These are phyloP conservation scores for Calocybe cyanea DNA, from an alignment of 768 basidiomycete genomes.

Conservation along the genomic window DNA sequence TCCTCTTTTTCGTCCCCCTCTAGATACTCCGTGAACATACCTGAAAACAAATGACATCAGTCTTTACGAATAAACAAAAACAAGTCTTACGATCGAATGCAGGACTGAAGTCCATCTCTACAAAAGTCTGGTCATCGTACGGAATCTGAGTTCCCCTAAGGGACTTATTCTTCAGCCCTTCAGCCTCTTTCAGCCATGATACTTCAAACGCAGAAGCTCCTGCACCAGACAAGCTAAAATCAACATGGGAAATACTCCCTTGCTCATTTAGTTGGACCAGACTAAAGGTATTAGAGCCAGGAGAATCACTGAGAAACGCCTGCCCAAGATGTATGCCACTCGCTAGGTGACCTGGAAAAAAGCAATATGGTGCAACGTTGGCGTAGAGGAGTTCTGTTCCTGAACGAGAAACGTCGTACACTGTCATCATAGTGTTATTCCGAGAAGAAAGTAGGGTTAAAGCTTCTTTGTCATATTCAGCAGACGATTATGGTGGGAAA, in stretches of 20 bases:
- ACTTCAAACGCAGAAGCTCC: slow-evolving; percentile 19
- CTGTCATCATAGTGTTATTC: slow-evolving; percentile 51
- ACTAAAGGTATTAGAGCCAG: slow-evolving; percentile 22
- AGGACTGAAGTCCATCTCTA: slow-evolving; percentile 43
- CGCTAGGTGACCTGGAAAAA: slow-evolving; percentile 27
- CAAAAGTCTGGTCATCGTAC: slow-evolving; percentile 40
- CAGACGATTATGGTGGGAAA: background rate
- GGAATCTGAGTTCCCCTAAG: slow-evolving; percentile 36
- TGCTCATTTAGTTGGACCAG: slow-evolving; percentile 45
- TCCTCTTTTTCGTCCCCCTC: slow-evolving; percentile 30
- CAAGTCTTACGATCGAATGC: slow-evolving; percentile 55
- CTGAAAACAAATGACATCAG: slow-evolving; percentile 23
- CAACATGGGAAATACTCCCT: slow-evolving; percentile 43
- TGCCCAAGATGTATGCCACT: slow-evolving; percentile 27
- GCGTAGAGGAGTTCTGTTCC: slow-evolving; percentile 40
- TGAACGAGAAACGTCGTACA: slow-evolving; percentile 57
- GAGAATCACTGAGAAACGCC: slow-evolving; percentile 30
- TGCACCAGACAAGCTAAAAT: slow-evolving; percentile 25
- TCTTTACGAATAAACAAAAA: background rate
- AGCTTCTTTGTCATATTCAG: slow-evolving; percentile 27
- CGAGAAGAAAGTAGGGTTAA: slow-evolving; percentile 59
- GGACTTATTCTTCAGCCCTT: slow-evolving; percentile 27
- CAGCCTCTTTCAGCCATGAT: slow-evolving; percentile 38
- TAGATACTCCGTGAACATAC: slow-evolving; percentile 31
- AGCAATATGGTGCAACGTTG: slow-evolving; percentile 38